Percentiles rank a stretch among this genome's conserved stretches.
Evolutionary conservation across 78 protist genomes (phyloP).

Genomic region (Creolimax fragrantissima): DNA sequence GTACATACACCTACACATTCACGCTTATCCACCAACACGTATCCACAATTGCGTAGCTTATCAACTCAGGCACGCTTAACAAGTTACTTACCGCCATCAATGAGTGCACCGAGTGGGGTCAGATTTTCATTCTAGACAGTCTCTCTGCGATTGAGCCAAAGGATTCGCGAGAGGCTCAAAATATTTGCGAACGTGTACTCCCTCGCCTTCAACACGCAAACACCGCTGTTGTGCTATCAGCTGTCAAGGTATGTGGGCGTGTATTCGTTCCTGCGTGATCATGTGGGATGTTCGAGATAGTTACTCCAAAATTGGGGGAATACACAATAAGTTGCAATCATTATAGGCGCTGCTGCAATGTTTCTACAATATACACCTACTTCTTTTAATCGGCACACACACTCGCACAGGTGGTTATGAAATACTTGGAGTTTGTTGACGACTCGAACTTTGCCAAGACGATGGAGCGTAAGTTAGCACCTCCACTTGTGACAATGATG

Average conservation of each 20-base stretch:
- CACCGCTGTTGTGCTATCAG: slow-evolving; percentile 91
- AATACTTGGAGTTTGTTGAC: slow-evolving; percentile 47
- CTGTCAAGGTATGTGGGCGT: slow-evolving; percentile 62
- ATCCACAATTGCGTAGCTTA: slow-evolving; percentile 26
- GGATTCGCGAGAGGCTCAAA: slow-evolving; percentile 60
- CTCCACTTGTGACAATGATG: slow-evolving; percentile 85
- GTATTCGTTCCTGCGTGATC: background rate
- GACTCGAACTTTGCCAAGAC: background rate
- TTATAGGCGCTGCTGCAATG: too few relatives aligned
- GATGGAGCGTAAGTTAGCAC: slow-evolving; percentile 66
- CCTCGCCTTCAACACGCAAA: slow-evolving; percentile 95
- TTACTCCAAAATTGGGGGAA: too few relatives aligned
- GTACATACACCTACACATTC: background rate
- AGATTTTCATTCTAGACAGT: slow-evolving; percentile 89
- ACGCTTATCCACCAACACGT: background rate
- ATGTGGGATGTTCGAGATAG: background rate
- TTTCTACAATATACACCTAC: too few relatives aligned
- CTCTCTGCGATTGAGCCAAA: slow-evolving; percentile 65
- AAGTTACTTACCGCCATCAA: slow-evolving; percentile 84
- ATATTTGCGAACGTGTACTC: slow-evolving; percentile 86
- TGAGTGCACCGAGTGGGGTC: slow-evolving; percentile 97
- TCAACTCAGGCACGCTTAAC: slow-evolving; percentile 42
- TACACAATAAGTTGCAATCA: too few relatives aligned
- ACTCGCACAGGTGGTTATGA: slow-evolving; percentile 38
- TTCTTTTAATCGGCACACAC: background rate